phyloP scores from a whole-genome alignment of 805 yeast species.

The Ogataea paraovalis region DNA sequence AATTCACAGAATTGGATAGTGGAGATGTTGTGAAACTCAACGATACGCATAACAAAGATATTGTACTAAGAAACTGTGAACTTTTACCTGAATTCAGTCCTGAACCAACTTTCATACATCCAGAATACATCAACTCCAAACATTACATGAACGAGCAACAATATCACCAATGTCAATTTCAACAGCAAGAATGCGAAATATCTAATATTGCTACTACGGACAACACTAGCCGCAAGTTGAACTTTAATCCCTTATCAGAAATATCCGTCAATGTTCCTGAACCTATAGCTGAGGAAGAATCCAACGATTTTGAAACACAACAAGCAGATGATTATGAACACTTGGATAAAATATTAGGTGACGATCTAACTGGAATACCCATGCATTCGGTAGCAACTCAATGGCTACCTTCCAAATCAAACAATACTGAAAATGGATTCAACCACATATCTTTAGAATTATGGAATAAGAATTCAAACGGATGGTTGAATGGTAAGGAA shows the following conservation, averaged over 20 bases:
- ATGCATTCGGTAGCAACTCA: conserved; percentile 5
- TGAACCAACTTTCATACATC: background rate
- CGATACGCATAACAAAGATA: background rate
- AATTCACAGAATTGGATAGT: conserved; percentile 1
- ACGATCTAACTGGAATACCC: conserved; percentile 23
- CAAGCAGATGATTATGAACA: background rate
- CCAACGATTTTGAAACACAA: background rate
- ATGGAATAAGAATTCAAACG: conserved; percentile 23
- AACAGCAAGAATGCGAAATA: background rate
- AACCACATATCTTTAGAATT: conserved; percentile 27
- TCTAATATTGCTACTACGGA: background rate
- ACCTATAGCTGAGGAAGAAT: conserved; percentile 9
- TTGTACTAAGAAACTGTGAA: conserved; percentile 1
- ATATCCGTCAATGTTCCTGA: conserved; percentile 5
- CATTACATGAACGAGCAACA: background rate
- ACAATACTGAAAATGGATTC: conserved; percentile 3
- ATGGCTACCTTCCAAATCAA: conserved; percentile 12
- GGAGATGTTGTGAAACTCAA: background rate
- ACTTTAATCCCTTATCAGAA: background rate
- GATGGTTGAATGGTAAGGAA: conserved; percentile 22
- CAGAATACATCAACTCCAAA: background rate
- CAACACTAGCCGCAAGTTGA: background rate
- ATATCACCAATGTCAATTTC: background rate
- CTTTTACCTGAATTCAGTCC: conserved; percentile 4
- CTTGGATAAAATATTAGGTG: conserved; percentile 8